Conservation (phyloP, 2,329 filamentous ascomycete genomes). For the Aspergillus viridinutans region DNA sequence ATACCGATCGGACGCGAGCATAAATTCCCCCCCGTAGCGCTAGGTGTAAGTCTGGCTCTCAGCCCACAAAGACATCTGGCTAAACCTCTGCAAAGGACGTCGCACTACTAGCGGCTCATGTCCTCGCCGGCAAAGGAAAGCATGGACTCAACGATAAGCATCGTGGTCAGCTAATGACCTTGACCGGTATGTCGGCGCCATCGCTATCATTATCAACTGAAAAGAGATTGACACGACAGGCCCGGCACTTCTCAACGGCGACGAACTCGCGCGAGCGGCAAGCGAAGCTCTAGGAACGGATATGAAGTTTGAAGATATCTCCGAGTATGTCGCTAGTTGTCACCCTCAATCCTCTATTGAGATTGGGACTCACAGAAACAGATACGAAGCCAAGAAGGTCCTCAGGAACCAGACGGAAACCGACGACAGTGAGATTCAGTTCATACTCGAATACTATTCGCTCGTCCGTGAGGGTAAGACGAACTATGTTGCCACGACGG, state of each 20-base stretch:
- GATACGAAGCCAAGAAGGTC: conserved; percentile 32
- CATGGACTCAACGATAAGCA: conserved; percentile 50
- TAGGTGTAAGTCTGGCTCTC: conserved; percentile 35
- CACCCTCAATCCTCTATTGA: conserved; percentile 35
- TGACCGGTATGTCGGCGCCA: conserved; percentile 47
- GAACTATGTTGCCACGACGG: conserved; percentile 50
- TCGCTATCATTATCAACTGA: conserved; percentile 23
- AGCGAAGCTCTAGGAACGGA: conserved; percentile 41
- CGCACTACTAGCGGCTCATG: conserved; percentile 46
- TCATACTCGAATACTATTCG: conserved; percentile 51
- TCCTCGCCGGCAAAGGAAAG: conserved; percentile 46
- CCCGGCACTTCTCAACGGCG: conserved; percentile 45
- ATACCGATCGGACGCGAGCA: conserved; percentile 47
- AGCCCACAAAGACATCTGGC: not conserved
- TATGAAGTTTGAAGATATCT: conserved; percentile 47
- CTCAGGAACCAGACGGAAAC: conserved; percentile 35
- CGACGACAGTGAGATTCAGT: conserved; percentile 43
- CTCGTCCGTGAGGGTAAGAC: conserved; percentile 52
- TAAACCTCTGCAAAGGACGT: conserved; percentile 42
- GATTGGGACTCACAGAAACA: not conserved
- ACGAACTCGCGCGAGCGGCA: conserved; percentile 46
- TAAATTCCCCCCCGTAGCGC: conserved; percentile 49
- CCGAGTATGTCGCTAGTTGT: conserved; percentile 32
- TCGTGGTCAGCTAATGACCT: conserved; percentile 50
- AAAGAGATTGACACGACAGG: conserved; percentile 32